Conservation (phyloP, 1,284 basidiomycete genomes). For the Moesziomyces antarcticus region DNA sequence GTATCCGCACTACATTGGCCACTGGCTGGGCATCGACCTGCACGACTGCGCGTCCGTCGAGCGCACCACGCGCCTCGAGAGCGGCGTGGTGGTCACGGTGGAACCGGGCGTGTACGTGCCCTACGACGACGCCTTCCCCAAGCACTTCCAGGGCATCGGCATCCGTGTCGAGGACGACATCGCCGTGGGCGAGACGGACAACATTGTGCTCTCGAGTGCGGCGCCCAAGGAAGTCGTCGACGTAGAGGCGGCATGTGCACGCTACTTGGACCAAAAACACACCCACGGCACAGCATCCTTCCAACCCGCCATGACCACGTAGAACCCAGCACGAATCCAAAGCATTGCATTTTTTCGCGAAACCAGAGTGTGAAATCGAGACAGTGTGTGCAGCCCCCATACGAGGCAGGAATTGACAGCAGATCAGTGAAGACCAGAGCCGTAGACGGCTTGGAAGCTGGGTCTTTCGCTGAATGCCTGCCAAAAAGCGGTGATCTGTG, state of each 20-base stretch:
- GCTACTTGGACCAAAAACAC: slow-evolving; percentile 17
- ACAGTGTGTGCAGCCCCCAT: too few relatives aligned
- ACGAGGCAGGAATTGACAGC: not conserved
- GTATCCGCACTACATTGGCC: slow-evolving; percentile 87
- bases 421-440: slow-evolving; percentile 43
- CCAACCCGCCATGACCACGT: slow-evolving; percentile 14
- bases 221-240: slow-evolving; percentile 64
- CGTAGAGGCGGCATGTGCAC: slow-evolving; percentile 59
- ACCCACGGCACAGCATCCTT: not conserved
- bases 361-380: not conserved
- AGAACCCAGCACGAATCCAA: not conserved
- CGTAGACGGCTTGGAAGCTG: slow-evolving; percentile 48
- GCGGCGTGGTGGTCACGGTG: slow-evolving; percentile 62
- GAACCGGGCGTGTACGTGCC: slow-evolving; percentile 67
- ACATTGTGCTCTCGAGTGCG: slow-evolving; percentile 55
- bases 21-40: slow-evolving; percentile 81
- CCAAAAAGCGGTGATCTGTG: slow-evolving; percentile 26
- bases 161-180: slow-evolving; percentile 67
- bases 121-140: slow-evolving; percentile 54
- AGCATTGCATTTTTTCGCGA: too few relatives aligned
- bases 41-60: slow-evolving; percentile 63
- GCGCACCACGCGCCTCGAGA: slow-evolving; percentile 49
- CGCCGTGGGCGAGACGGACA: slow-evolving; percentile 44
- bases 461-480: slow-evolving; percentile 18
- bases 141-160: slow-evolving; percentile 61